Base-by-base conservation (phyloP, 1,284 basidiomycete genomes). In the Grifola frondosa region DNA sequence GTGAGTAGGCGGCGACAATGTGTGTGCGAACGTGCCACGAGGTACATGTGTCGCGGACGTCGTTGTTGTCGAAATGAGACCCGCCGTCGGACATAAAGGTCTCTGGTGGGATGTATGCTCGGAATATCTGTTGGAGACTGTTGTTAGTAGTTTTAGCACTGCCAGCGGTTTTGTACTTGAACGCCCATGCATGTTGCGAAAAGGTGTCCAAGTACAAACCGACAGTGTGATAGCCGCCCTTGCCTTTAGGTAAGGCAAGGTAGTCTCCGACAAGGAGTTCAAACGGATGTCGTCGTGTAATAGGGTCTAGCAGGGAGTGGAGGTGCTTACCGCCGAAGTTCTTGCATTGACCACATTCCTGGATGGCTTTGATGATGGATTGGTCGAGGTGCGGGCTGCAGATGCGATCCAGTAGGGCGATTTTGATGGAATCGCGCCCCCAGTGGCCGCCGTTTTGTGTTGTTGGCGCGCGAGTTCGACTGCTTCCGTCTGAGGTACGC, bases 61-160 rank as follows among this genome's bases (percentile, higher is more conserved):
- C 57, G 0, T 62, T 40, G 42, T 66, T 66, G 20, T 66, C 53
- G 48, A 73, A 73, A 33, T 73, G 66, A 1, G 52, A 52, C 0
- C 71, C 66, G 0, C 68, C 61, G 23, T 74, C 68, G 0, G 62
- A 53, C 65, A 70, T 68, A 48, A 72, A 58, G 0, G 54, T 57
- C n/a, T 71, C 62, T 0, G 62, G 46, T 5, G 59, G 25, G 0
- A 46, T 25, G 34, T 59, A 68, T 0, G 23, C 36, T 1, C 57
- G 26, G 23, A 50, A 57, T 2, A 72, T 64, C 1, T 48, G 6
- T 0, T 38, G 17, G 0, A 69, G 52, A 0, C 50, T 42, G 0
- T 53, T 38, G 0, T 50, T 48, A 7, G 64, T 65, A 4, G 62
- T 60, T 20, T 58, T 58, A 6, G 44, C 60, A 0, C 56, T 51